Evolutionary conservation across 768 basidiomycete species (phyloP).

Genomic region (Coprinopsis sp.): DNA sequence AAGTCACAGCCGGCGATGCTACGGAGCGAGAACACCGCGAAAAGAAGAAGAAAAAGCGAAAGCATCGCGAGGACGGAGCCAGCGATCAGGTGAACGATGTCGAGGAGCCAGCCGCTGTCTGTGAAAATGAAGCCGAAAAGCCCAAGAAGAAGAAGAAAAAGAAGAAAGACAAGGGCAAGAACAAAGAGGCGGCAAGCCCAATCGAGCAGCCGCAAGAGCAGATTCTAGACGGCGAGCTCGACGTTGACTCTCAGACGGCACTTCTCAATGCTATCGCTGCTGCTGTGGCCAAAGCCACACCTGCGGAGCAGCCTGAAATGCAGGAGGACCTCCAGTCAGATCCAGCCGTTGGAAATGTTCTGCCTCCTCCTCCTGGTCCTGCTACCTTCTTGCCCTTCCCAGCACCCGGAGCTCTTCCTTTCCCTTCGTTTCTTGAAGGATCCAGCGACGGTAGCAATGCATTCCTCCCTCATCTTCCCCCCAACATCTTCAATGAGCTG

Average conservation of each 20-base stretch:
- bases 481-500: conserved; percentile 31
- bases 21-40: conserved; percentile 14
- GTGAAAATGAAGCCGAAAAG: not conserved
- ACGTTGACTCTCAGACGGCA: conserved; percentile 42
- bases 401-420: conserved; percentile 14
- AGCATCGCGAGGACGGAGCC: conserved; percentile 21
- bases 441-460: conserved; percentile 8
- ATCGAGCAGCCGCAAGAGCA: conserved; percentile 1
- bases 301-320: conserved; percentile 9
- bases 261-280: conserved; percentile 64
- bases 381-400: conserved; percentile 28
- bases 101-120: not conserved
- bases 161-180: conserved; percentile 30
- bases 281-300: conserved; percentile 52
- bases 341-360: conserved; percentile 17
- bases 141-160: conserved; percentile 15
- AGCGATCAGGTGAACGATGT: conserved; percentile 14
- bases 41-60: conserved; percentile 33
- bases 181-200: conserved; percentile 18
- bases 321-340: conserved; percentile 23
- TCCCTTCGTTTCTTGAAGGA: conserved; percentile 13
- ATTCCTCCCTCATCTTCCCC: conserved; percentile 21
- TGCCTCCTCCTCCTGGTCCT: conserved; percentile 19
- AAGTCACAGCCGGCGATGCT: conserved; percentile 9
- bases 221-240: conserved; percentile 24